Conservation (phyloP, 495 filamentous ascomycete species). For the Podospora australis region DNA sequence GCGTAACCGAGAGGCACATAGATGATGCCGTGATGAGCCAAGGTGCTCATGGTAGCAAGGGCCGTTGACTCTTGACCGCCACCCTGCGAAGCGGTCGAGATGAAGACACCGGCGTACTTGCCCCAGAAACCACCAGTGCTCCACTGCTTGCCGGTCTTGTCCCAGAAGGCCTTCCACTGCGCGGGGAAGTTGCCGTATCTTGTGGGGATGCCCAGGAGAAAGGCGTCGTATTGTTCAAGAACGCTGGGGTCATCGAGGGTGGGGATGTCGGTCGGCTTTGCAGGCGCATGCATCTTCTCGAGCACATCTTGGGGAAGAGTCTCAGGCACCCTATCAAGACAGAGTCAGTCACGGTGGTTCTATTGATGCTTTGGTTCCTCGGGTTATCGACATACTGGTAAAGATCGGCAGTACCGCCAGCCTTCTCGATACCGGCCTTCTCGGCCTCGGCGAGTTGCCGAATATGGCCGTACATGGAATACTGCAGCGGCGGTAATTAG, state of each 20-base stretch:
- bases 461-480: slow-evolving; percentile 96
- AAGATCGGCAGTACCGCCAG: slow-evolving; percentile 70
- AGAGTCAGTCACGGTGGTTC: background rate
- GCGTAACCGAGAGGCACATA: slow-evolving; percentile 93
- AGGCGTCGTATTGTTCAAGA: slow-evolving; percentile 77
- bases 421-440: slow-evolving; percentile 81
- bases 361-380: background rate
- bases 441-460: slow-evolving; percentile 78
- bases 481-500: slow-evolving; percentile 45
- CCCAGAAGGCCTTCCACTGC: slow-evolving; percentile 92
- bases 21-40: slow-evolving; percentile 91
- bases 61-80: slow-evolving; percentile 92
- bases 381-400: slow-evolving; percentile 65
- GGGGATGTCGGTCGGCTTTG: slow-evolving; percentile 63
- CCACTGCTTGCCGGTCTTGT: slow-evolving; percentile 73
- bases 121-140: slow-evolving; percentile 66
- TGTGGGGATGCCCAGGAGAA: slow-evolving; percentile 96
- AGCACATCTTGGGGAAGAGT: slow-evolving; percentile 81
- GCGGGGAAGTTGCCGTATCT: slow-evolving; percentile 97
- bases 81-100: slow-evolving; percentile 73
- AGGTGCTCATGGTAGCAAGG: slow-evolving; percentile 74
- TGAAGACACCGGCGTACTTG: slow-evolving; percentile 89
- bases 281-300: slow-evolving; percentile 74
- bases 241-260: slow-evolving; percentile 53
- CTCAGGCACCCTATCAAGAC: slow-evolving; percentile 61